These are phyloP conservation scores for Moesziomyces globuligerus DNA, from an alignment of 1,284 basidiomycete genomes.

Conservation along the genomic window DNA sequence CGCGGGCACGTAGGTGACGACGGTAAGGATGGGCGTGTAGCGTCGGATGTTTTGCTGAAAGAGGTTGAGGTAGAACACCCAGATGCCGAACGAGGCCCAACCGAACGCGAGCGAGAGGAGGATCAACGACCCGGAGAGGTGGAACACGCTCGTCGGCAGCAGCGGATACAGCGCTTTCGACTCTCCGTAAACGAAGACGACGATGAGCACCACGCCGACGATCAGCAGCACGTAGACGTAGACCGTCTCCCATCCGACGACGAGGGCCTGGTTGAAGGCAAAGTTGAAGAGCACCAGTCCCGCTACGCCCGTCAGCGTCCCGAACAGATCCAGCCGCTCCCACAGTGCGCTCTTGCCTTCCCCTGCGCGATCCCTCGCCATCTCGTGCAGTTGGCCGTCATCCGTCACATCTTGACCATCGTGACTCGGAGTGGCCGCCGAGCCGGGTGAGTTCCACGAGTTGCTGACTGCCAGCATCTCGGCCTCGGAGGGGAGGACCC, in stretches of 20 bases:
- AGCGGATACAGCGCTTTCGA: constrained; percentile 35
- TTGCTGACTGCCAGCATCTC: constrained; percentile 33
- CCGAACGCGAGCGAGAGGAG: constrained; percentile 38
- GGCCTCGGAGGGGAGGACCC: constrained; percentile 42
- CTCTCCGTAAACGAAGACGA: constrained; percentile 40
- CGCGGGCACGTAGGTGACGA: constrained; percentile 31
- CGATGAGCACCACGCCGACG: constrained; percentile 45
- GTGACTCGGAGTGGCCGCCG: too few species aligned
- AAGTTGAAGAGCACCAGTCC: constrained; percentile 56
- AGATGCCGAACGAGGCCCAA: constrained; percentile 55
- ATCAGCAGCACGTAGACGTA: constrained; percentile 53
- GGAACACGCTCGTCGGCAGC: constrained; percentile 46
- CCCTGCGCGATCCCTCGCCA: neutral
- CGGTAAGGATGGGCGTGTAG: constrained; percentile 19
- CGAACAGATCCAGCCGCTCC: constrained; percentile 43
- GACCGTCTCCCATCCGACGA: constrained; percentile 52
- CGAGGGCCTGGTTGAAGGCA: constrained; percentile 53
- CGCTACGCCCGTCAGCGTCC: constrained; percentile 43
- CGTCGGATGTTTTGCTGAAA: constrained; percentile 26
- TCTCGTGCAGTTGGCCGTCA: constrained; percentile 4
- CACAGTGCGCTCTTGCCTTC: constrained; percentile 7
- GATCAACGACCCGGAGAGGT: constrained; percentile 22
- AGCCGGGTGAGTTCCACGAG: constrained; percentile 20
- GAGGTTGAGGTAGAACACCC: constrained; percentile 37
- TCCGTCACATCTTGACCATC: too few species aligned